Base-by-base conservation (phyloP, 169 alveolate genomes). In the Plasmodium gaboni region DNA sequence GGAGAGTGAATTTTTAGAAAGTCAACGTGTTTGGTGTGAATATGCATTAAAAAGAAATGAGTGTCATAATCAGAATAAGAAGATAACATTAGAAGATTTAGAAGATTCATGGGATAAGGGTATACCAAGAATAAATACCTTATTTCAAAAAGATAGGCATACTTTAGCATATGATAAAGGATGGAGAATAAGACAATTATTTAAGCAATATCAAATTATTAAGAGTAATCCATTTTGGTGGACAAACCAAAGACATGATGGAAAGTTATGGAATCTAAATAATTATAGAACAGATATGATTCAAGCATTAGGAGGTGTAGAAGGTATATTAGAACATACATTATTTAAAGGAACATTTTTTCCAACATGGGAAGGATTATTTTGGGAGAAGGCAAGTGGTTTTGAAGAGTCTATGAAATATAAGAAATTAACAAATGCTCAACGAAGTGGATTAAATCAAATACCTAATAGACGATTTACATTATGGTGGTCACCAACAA, bases 401-500 rank as follows among this genome's bases (percentile, higher is more conserved):
- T 98, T 98, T 93, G 99, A 99, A 94, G 99, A 99, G 90, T 97
- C 99, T 48, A 98, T 99, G 99, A 98, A 98, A 93, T 98, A 98
- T 94, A 99, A 98, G 95, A 98, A 98, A 95, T 95, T 99, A 87
- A 99, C 99, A 3, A 99, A 99, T 93, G 99, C 99, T n/a, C 99
- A 99, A 93, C 95, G 99, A 63, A 97, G 99, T 61, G 99, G 99
- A 26, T 90, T 98, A 83, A 99, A 98, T 85, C 99, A 98, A 94
- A 99, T 99, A 68, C 99, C 99, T 2, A 99, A 99, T 86, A 97
- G 99, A 89, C 96, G 99, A 87, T 99, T 99, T 94, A 99, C 99
- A 32, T 97, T 99, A 57, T 99, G 99, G 99, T 99, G 99, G 99
- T 97, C 99, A 2, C 99, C 99, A 13, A 99, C 99, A 13, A 98